Conservation (phyloP, 371 early-diverging fungal species). For the Circinella umbellata region DNA sequence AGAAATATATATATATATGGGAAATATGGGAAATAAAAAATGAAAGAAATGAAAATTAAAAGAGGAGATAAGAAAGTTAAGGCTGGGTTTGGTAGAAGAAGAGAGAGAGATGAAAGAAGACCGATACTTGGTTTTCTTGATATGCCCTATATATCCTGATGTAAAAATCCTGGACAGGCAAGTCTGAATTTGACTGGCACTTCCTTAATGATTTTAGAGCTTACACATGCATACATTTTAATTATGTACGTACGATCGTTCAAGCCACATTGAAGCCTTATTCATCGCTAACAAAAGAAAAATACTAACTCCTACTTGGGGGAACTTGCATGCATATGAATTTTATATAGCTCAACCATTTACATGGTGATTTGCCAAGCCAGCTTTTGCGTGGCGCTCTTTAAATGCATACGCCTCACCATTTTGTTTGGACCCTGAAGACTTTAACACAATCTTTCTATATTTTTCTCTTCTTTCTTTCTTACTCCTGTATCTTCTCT, state of each 20-base stretch:
- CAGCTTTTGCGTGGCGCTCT: neutral
- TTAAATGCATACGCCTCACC: neutral
- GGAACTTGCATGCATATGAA: neutral
- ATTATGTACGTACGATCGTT: too few relatives aligned
- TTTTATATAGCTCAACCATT: neutral
- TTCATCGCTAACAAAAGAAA: too few relatives aligned
- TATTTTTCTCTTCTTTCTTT: neutral
- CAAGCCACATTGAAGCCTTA: too few relatives aligned
- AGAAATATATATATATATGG: too few relatives aligned
- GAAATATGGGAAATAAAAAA: neutral
- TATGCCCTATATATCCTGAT: slow-evolving; percentile 1
- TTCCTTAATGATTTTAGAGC: too few relatives aligned
- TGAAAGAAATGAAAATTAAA: neutral
- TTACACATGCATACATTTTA: too few relatives aligned
- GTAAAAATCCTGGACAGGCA: neutral
- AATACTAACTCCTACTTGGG: neutral
- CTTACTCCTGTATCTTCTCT: too few relatives aligned
- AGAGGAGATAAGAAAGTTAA: neutral
- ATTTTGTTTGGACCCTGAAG: neutral
- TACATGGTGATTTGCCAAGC: neutral
- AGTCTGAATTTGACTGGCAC: too few relatives aligned
- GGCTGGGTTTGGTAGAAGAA: too few relatives aligned
- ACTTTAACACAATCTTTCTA: neutral
- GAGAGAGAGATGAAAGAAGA: neutral
- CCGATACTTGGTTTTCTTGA: neutral